These are phyloP conservation scores for Globisporangium viniferum DNA, from an alignment of 352 stramenopile species.

Conservation along the genomic window DNA sequence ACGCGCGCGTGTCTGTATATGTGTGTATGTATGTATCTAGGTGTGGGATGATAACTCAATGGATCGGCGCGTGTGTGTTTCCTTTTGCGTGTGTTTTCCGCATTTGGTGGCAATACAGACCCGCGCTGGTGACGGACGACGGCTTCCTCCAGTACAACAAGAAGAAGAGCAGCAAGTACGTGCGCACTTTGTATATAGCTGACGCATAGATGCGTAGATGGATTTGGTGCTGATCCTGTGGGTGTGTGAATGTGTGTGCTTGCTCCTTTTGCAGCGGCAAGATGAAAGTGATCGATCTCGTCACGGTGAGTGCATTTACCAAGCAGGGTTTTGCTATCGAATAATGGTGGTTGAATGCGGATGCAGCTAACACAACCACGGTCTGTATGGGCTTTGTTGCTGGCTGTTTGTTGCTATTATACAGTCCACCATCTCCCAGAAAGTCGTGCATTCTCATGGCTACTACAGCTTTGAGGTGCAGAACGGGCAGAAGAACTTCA, in stretches of 20 bases:
- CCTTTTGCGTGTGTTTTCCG: background rate
- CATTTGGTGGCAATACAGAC: conserved; percentile 22
- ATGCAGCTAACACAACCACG: background rate
- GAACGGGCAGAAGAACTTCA: conserved; percentile 33
- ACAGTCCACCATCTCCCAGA: conserved; percentile 41
- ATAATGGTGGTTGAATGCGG: background rate
- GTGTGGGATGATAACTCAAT: background rate
- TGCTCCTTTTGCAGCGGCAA: conserved; percentile 25
- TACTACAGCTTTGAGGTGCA: conserved; percentile 68
- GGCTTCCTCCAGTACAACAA: conserved; percentile 72
- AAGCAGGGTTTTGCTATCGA: background rate
- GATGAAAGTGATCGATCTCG: conserved; percentile 65
- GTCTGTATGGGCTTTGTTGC: background rate
- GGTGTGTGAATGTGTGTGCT: background rate
- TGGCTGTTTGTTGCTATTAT: background rate
- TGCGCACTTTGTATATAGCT: background rate
- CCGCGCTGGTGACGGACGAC: conserved; percentile 52
- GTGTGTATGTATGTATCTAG: background rate
- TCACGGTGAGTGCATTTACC: conserved; percentile 37
- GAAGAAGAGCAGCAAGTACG: conserved; percentile 40
- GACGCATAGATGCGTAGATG: too few relatives aligned
- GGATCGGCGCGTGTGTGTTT: background rate
- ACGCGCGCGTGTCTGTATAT: background rate
- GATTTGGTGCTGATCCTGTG: background rate
- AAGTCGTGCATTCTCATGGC: conserved; percentile 33